Conservation (phyloP, 164 flowering plant species). For the Vitis labrusca region DNA sequence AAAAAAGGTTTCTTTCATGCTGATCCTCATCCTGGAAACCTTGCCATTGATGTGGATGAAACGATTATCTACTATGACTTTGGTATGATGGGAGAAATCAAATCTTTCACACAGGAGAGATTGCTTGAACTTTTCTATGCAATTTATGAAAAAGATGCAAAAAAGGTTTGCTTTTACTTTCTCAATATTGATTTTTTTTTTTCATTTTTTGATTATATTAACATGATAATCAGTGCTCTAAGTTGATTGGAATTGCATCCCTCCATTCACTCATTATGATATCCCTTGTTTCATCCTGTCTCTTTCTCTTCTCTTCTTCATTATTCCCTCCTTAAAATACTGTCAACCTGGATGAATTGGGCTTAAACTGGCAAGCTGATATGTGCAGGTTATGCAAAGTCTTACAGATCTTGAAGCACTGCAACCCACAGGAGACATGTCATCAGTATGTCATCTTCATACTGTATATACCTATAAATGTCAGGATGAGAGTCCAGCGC, state of each 20-base stretch:
- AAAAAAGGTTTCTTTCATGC: constrained; percentile 97
- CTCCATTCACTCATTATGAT: too few relatives aligned
- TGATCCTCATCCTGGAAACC: constrained; percentile 98
- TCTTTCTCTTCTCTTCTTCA: too few relatives aligned
- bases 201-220: background rate
- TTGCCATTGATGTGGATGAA: constrained; percentile 84
- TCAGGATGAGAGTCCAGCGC: too few relatives aligned
- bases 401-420: constrained; percentile 89
- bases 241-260: too few relatives aligned
- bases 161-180: constrained; percentile 53
- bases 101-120: constrained; percentile 75
- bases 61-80: constrained; percentile 91
- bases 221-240: background rate
- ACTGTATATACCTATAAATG: too few relatives aligned
- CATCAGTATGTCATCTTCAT: constrained; percentile 52
- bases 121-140: constrained; percentile 86
- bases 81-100: constrained; percentile 99
- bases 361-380: constrained; percentile 7
- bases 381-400: constrained; percentile 72
- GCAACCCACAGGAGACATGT: constrained; percentile 92
- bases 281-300: too few relatives aligned
- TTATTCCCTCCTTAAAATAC: too few relatives aligned
- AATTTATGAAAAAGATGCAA: constrained; percentile 90
- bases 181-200: background rate
- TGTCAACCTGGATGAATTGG: too few relatives aligned